These are phyloP conservation scores for Phalaenopsis aphrodite DNA, from an alignment of 106 monocot genomes.

Conservation along the genomic window DNA sequence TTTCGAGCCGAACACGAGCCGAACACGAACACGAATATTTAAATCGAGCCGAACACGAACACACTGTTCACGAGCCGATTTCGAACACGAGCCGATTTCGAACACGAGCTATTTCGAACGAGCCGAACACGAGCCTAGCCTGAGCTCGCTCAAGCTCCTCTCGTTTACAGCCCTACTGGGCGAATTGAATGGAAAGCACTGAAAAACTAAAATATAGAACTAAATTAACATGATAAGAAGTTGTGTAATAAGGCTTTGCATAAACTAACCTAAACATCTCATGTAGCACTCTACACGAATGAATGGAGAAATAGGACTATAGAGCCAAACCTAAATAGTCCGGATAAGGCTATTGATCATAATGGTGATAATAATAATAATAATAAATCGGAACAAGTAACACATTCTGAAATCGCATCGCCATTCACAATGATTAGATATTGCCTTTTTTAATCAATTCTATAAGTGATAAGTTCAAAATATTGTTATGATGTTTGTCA, in stretches of 20 bases:
- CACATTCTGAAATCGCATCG: background rate
- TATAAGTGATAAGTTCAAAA: background rate
- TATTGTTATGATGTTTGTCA: background rate
- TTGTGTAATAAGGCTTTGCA: background rate
- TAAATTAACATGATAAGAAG: background rate
- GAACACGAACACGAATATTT: no score
- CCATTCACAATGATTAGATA: background rate
- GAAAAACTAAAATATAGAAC: background rate
- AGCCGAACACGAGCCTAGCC: no score
- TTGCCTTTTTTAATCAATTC: background rate
- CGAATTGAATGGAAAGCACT: no score
- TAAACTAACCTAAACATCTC: slow-evolving; percentile 1
- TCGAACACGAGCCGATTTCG: no score
- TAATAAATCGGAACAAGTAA: background rate
- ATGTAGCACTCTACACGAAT: background rate
- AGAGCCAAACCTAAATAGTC: background rate
- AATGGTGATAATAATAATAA: no score
- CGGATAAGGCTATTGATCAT: background rate
- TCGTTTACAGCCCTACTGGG: no score
- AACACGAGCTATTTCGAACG: no score
- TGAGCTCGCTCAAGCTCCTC: no score
- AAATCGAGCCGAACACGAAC: no score
- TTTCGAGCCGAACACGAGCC: no score
- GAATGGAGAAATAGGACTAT: no score
- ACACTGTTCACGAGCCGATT: no score